These are phyloP conservation scores for Clarireedia paspali DNA, from an alignment of 2,329 filamentous ascomycete genomes.

Conservation along the genomic window DNA sequence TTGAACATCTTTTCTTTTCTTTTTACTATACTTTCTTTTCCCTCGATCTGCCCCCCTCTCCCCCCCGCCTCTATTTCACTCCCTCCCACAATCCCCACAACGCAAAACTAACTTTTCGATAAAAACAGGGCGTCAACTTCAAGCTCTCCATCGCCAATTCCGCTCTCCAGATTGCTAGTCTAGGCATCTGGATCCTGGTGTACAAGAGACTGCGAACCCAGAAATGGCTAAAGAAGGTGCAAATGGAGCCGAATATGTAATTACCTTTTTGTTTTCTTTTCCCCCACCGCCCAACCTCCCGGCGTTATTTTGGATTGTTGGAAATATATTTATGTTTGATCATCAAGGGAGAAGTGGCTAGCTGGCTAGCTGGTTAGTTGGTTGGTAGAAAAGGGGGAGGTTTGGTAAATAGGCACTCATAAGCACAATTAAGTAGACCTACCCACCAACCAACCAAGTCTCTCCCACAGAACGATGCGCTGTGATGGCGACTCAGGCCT, in stretches of 20 bases:
- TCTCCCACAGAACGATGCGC: too few species aligned
- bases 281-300: too few species aligned
- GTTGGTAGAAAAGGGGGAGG: too few species aligned
- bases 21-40: background rate
- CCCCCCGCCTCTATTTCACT: too few species aligned
- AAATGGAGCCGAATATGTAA: background rate
- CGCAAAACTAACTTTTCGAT: too few species aligned
- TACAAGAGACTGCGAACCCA: background rate
- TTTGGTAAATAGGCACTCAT: too few species aligned
- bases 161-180: background rate
- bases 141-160: background rate
- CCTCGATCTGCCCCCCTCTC: background rate
- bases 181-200: background rate
- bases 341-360: background rate
- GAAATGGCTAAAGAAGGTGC: background rate
- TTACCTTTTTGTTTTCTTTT: background rate
- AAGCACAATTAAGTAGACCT: too few species aligned
- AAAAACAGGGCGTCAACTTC: background rate
- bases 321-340: background rate
- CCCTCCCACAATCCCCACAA: too few species aligned
- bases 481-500: too few species aligned
- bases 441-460: too few species aligned
- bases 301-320: too few species aligned
- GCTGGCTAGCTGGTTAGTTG: too few species aligned
- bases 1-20: background rate